Percentiles rank a stretch among this genome's conserved stretches.
Evolutionary conservation across 208 protist genomes (phyloP).

Genomic region (Phytomonas francai): DNA sequence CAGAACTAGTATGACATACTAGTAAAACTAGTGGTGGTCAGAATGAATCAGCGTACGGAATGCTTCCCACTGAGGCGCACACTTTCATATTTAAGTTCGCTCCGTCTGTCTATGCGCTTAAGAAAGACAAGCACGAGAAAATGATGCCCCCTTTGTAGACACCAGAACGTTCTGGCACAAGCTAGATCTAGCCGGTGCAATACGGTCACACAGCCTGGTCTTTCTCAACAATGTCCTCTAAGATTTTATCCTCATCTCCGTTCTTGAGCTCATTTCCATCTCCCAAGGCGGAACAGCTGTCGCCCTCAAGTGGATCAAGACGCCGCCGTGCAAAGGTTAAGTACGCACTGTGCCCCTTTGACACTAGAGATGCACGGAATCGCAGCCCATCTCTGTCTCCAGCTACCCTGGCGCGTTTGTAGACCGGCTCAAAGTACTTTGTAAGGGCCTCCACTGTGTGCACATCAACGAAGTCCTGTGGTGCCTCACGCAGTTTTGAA

Average conservation of each 20-base stretch:
- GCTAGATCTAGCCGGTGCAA: neutral
- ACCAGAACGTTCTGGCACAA: neutral
- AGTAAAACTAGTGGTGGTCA: neutral
- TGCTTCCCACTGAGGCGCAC: neutral
- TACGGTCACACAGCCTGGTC: neutral
- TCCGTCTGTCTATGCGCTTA: neutral
- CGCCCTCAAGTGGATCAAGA: slow-evolving; percentile 13
- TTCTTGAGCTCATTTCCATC: neutral
- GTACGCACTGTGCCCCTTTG: slow-evolving; percentile 89
- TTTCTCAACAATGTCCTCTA: neutral
- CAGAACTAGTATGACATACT: neutral
- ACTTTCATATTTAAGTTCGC: neutral
- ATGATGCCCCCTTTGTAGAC: neutral
- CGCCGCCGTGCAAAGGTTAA: slow-evolving; percentile 84
- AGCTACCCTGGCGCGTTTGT: slow-evolving; percentile 44
- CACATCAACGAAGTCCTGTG: slow-evolving; percentile 76
- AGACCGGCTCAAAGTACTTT: slow-evolving; percentile 63
- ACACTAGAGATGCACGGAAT: slow-evolving; percentile 48
- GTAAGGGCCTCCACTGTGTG: slow-evolving; percentile 84
- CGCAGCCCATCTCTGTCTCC: slow-evolving; percentile 27
- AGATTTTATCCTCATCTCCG: neutral
- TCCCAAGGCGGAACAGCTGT: neutral
- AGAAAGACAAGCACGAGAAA: neutral
- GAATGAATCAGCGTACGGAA: neutral
- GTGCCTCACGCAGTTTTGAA: slow-evolving; percentile 41